Evolutionary conservation across 352 stramenopile species (phyloP), one percentile per base, ranked within the genome.

Genomic region (Phytopythium chamaehyphon): DNA sequence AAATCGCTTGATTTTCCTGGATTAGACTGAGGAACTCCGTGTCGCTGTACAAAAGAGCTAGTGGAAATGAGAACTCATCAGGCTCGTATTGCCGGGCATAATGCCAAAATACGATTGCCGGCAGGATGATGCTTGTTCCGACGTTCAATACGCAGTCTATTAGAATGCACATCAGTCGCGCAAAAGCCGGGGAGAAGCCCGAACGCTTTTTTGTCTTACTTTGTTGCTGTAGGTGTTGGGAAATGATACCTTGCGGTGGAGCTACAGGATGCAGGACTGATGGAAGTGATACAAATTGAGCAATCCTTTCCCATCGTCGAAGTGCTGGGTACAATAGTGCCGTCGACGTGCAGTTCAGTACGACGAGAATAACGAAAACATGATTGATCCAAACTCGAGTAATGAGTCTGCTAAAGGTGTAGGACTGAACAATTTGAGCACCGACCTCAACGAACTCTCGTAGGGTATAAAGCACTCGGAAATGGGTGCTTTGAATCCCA

Each of bases 381-480:
- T 73, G 64, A 40, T 87, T 87, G 46, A 83, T 67, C 71, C 71
- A 83, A 12, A 61, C 45, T 10, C 62, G 66, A 1, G 73, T 57
- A 16, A 87, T 66, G 1, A 73, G 45, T 1, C 62, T 39, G 26
- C 76, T 85, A 22, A 65, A 68, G 11, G 59, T 54, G 53, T 83
- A 83, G 9, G 67, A 61, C 38, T 81, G 73, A 2, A 62, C 37
- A 0, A 69, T 53, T 38, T 83, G 75, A 5, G 62, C 75, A 10
- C 52, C 57, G 40, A 82, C 63, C 51, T 86, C 70, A 1, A 84
- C 11, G 2, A 72, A 45, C 24, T 84, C 76, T 1, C 64, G 67
- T 3, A 61, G 3, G 0, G 66, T 50, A n/a, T 83, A 76, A 0
- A 62, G 45, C 4, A 54, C 15, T 21, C 62, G 38, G 36, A 69